Evolutionary conservation across 2,329 filamentous ascomycete genomes (phyloP).

Genomic region (Grosmannia clavigera): DNA sequence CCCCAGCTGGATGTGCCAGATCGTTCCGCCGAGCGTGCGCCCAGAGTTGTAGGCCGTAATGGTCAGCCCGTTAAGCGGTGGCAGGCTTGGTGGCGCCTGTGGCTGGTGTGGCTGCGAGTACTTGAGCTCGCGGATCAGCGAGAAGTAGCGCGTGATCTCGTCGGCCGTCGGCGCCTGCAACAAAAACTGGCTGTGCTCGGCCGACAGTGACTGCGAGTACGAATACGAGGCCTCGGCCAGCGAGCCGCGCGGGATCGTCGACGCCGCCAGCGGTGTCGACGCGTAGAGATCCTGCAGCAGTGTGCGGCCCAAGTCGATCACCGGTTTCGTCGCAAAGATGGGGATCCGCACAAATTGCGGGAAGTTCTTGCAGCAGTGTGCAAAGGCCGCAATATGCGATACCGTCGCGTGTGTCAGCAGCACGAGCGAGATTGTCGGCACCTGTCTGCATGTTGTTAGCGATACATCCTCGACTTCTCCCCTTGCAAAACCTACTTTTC

Average conservation of each 20-base stretch:
- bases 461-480: too few species aligned
- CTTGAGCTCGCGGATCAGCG: conserved; percentile 80
- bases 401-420: conserved; percentile 90
- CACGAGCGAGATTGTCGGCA: conserved; percentile 83
- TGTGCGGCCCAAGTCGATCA: conserved; percentile 85
- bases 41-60: conserved; percentile 96
- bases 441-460: conserved; percentile 45
- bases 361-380: conserved; percentile 94
- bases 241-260: conserved; percentile 61
- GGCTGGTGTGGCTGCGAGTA: conserved; percentile 96
- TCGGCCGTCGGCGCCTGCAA: conserved; percentile 63
- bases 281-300: conserved; percentile 85
- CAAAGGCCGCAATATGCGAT: conserved; percentile 83
- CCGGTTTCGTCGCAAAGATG: conserved; percentile 85
- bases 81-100: conserved; percentile 72
- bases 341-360: conserved; percentile 85
- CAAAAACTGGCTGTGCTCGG: conserved; percentile 40
- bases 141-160: conserved; percentile 88
- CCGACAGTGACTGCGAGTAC: conserved; percentile 36
- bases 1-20: conserved; percentile 97
- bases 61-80: conserved; percentile 78
- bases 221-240: conserved; percentile 54
- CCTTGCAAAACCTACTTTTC: conserved; percentile 58
- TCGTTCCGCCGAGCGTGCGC: conserved; percentile 89
- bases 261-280: conserved; percentile 77